phyloP scores from a whole-genome alignment of 176 grass and related monocot genomes.

The Dendrocalamus sinicus region DNA sequence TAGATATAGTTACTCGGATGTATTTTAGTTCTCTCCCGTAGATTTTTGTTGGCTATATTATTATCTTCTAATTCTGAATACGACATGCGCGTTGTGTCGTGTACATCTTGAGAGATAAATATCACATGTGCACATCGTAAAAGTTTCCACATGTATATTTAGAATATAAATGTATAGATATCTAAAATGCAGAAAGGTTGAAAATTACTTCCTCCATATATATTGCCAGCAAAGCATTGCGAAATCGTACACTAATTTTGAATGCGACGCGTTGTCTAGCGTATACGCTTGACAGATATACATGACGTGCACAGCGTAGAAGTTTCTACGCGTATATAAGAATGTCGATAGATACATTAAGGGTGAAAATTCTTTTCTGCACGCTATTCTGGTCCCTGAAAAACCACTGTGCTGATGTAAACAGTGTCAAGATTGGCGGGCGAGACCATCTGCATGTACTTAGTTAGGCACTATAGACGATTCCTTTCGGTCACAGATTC shows the following conservation, averaged over 20 bases:
- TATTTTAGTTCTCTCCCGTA: background rate
- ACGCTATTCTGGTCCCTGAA: background rate
- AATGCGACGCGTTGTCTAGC: background rate
- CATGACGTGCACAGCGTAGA: background rate
- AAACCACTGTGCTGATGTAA: background rate
- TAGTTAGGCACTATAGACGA: background rate
- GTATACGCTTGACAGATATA: background rate
- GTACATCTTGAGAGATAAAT: background rate
- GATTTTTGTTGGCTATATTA: background rate
- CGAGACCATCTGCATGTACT: conserved; percentile 9
- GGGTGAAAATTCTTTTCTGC: background rate
- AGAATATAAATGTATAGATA: background rate
- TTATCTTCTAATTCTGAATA: background rate
- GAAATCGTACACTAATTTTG: background rate
- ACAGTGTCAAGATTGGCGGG: conserved; percentile 32
- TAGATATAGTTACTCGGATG: background rate
- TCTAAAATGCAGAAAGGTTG: background rate
- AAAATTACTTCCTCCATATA: background rate
- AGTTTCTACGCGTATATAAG: background rate
- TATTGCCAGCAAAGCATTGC: background rate
- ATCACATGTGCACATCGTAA: background rate
- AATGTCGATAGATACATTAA: background rate
- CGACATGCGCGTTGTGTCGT: background rate
- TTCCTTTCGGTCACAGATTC: background rate
- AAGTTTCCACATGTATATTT: background rate